Percentiles rank a stretch among this genome's conserved stretches.
These are phyloP conservation scores for Oryza glaberrima DNA, from an alignment of 176 grass and related monocot genomes.

Conservation along the genomic window DNA sequence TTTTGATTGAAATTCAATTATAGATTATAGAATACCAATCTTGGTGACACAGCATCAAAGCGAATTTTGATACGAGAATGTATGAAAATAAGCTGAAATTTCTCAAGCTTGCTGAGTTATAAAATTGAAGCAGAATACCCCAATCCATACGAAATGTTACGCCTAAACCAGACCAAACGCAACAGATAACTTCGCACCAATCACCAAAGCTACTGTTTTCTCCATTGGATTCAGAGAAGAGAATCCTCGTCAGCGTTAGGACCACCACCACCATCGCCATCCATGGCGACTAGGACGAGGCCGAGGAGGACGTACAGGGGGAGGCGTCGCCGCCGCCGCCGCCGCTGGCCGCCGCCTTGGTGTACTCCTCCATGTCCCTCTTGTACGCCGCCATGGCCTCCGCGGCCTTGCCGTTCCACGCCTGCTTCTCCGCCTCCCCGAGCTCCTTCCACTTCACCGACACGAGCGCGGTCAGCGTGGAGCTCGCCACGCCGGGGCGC, in stretches of 20 bases:
- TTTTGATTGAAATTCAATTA: too few species aligned
- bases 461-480: constrained; percentile 65
- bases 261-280: background rate
- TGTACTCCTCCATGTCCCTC: constrained; percentile 75
- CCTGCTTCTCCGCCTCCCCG: constrained; percentile 54
- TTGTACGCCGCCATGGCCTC: constrained; percentile 58
- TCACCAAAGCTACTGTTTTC: background rate
- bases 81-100: background rate
- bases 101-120: background rate
- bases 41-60: background rate
- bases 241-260: constrained; percentile 38
- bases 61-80: background rate
- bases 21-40: background rate
- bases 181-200: background rate
- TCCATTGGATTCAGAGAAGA: constrained; percentile 51
- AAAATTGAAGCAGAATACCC: background rate
- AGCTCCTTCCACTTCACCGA: constrained; percentile 95
- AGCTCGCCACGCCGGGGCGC: constrained; percentile 44
- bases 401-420: constrained; percentile 65
- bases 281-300: background rate
- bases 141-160: background rate
- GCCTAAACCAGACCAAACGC: background rate
- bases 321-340: background rate
- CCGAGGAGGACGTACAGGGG: background rate
- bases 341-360: constrained; percentile 29